Evolutionary conservation across 169 alveolate species (phyloP).

Genomic region (Besnoitia besnoiti): DNA sequence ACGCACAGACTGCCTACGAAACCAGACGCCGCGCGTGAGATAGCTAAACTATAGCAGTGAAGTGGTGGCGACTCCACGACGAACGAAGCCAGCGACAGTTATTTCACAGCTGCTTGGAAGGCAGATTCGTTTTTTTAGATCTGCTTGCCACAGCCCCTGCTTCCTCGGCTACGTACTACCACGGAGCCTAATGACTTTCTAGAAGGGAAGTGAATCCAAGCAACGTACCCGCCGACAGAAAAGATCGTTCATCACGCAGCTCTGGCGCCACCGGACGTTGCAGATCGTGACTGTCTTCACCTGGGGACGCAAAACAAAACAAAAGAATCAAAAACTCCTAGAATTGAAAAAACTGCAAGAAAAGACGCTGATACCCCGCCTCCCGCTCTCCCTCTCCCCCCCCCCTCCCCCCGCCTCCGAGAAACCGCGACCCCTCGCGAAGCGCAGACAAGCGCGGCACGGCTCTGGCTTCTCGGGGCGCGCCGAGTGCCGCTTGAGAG

Average conservation of each 20-base stretch:
- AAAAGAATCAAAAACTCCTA: background rate
- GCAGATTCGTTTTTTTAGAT: too few relatives aligned
- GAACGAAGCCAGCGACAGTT: too few relatives aligned
- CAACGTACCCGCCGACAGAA: slow-evolving; percentile 45
- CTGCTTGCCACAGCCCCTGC: too few relatives aligned
- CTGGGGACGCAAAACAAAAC: background rate
- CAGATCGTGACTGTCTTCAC: slow-evolving; percentile 63
- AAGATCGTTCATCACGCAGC: slow-evolving; percentile 50
- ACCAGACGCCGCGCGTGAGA: too few relatives aligned
- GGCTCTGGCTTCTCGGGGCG: background rate
- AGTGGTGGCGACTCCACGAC: too few relatives aligned
- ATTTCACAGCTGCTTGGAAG: too few relatives aligned
- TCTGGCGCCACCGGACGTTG: slow-evolving; percentile 63
- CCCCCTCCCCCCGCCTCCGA: background rate
- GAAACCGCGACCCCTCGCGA: background rate
- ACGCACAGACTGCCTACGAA: too few relatives aligned
- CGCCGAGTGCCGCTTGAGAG: background rate
- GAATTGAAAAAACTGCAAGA: background rate
- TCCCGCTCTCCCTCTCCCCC: background rate
- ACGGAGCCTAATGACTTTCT: too few relatives aligned
- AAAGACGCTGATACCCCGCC: too few relatives aligned
- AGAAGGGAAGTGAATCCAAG: background rate
- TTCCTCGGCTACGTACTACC: too few relatives aligned
- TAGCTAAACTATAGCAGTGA: too few relatives aligned
- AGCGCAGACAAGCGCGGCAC: background rate